phyloP scores from a whole-genome alignment of 768 basidiomycete genomes.

The Termitomyces sp. region DNA sequence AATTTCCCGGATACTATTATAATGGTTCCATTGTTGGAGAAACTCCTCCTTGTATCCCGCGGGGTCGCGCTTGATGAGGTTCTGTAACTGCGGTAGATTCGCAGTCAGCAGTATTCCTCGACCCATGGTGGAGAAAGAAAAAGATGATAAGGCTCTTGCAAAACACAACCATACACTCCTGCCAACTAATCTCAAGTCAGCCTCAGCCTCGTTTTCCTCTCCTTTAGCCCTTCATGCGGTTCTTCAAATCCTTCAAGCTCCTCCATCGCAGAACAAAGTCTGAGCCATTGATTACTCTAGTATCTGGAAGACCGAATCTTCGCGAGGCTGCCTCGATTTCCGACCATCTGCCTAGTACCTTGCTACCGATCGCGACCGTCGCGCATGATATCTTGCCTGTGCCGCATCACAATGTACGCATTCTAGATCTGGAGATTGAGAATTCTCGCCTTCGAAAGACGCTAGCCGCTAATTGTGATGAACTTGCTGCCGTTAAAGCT shows the following conservation, averaged over 20 bases:
- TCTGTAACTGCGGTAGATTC: slow-evolving; percentile 93
- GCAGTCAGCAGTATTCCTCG: slow-evolving; percentile 77
- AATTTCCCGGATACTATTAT: slow-evolving; percentile 80
- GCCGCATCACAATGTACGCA: slow-evolving; percentile 6
- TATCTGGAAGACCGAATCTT: slow-evolving; percentile 13
- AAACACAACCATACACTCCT: slow-evolving; percentile 8
- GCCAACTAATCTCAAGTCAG: not conserved
- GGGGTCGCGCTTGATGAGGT: slow-evolving; percentile 94
- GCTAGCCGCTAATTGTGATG: not conserved
- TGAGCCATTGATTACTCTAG: slow-evolving; percentile 31
- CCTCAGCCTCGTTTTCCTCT: not conserved
- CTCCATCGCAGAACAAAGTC: slow-evolving; percentile 45
- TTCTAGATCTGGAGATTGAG: slow-evolving; percentile 10
- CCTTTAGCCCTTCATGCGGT: slow-evolving; percentile 28
- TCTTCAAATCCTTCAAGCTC: slow-evolving; percentile 37
- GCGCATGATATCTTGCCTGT: not conserved
- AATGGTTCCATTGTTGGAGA: slow-evolving; percentile 94
- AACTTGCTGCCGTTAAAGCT: slow-evolving; percentile 2
- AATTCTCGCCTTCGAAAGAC: slow-evolving; percentile 4
- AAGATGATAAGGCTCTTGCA: slow-evolving; percentile 9
- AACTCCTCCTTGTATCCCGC: slow-evolving; percentile 91
- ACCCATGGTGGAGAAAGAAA: slow-evolving; percentile 29
- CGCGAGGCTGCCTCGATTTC: slow-evolving; percentile 3
- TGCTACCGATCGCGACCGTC: slow-evolving; percentile 8
- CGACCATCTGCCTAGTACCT: slow-evolving; percentile 13